Conservation (phyloP, 768 basidiomycete species). For the Pleurotus giganteus region DNA sequence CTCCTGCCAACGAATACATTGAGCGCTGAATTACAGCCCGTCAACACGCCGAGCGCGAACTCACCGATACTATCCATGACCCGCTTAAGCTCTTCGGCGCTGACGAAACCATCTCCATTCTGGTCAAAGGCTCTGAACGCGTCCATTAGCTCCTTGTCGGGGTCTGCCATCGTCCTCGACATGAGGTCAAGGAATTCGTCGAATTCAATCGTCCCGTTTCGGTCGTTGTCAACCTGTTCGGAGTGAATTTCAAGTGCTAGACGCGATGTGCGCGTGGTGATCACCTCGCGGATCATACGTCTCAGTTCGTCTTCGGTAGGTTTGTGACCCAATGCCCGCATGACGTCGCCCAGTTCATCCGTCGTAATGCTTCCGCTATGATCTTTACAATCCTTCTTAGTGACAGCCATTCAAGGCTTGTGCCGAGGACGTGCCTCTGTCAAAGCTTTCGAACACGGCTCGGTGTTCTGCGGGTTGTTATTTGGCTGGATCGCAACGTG, state of each 20-base stretch:
- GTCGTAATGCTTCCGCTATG: conserved; percentile 50
- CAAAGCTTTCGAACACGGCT: conserved; percentile 2
- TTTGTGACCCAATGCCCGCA: conserved; percentile 48
- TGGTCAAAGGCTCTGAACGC: conserved; percentile 80
- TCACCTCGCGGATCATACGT: conserved; percentile 44
- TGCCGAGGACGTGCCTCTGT: conserved; percentile 1
- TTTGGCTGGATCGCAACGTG: not conserved
- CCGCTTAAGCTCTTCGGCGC: conserved; percentile 79
- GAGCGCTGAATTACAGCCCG: not conserved
- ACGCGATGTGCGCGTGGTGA: not conserved
- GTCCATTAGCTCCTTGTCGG: conserved; percentile 45
- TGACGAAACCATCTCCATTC: conserved; percentile 91
- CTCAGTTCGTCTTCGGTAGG: conserved; percentile 47
- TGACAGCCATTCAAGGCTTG: not conserved
- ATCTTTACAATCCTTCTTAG: conserved; percentile 25
- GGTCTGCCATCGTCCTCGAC: conserved; percentile 38
- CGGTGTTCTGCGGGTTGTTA: not conserved
- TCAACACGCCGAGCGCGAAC: conserved; percentile 16
- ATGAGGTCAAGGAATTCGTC: conserved; percentile 47
- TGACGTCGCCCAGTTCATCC: conserved; percentile 45
- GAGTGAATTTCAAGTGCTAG: not conserved
- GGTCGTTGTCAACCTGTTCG: conserved; percentile 34
- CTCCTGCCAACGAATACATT: not conserved
- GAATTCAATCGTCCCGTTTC: conserved; percentile 46
- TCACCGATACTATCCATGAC: conserved; percentile 90